These are phyloP conservation scores for Camelina neglecta DNA, from an alignment of 345 rosid genomes.

Conservation along the genomic window DNA sequence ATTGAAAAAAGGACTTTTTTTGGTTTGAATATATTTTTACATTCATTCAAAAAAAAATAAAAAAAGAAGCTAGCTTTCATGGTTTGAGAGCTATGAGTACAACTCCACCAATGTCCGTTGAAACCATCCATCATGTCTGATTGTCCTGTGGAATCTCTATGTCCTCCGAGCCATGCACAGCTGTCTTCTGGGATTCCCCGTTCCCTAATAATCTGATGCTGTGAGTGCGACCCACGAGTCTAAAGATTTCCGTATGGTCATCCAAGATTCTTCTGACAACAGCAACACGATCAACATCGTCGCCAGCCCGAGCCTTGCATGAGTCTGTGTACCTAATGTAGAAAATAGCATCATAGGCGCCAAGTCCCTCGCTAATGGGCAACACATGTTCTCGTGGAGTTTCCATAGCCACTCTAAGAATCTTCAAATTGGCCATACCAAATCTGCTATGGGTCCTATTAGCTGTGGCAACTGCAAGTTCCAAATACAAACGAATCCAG, in stretches of 20 bases:
- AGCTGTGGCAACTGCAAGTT: background rate
- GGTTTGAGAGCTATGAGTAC: no score
- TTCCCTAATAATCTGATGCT: background rate
- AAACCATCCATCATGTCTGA: no score
- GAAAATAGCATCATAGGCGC: no score
- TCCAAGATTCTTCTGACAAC: background rate
- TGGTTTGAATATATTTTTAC: no score
- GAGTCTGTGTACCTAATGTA: no score
- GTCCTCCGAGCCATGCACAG: no score
- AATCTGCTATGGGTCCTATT: rapidly evolving
- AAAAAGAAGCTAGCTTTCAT: no score
- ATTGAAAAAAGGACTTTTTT: no score
- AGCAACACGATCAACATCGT: conserved; percentile 5
- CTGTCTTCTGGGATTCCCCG: no score
- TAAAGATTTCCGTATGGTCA: background rate
- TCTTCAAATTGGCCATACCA: background rate
- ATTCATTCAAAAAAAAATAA: no score
- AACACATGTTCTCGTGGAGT: background rate
- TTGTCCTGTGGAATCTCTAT: no score
- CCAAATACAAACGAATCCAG: background rate
- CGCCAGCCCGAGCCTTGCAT: background rate
- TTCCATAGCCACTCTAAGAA: conserved; percentile 4
- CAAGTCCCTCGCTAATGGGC: background rate
- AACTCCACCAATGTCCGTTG: no score
- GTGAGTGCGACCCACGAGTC: background rate